phyloP scores from a whole-genome alignment of 1,284 basidiomycete genomes.

The Moesziomyces sp. region DNA sequence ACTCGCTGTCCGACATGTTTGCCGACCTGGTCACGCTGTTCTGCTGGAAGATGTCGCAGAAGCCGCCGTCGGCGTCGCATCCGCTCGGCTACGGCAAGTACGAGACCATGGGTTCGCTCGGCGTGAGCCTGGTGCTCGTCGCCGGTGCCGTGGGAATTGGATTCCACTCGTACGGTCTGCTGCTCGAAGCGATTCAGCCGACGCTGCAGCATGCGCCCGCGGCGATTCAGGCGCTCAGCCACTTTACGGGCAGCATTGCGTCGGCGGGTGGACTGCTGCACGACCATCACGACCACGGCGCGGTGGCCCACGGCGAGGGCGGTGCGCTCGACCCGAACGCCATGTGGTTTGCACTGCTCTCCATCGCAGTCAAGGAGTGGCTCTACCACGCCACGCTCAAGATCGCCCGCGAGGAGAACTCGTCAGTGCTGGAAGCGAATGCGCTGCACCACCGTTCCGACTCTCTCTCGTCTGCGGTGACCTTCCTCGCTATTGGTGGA shows the following conservation, averaged over 20 bases:
- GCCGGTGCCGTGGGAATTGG: conserved; percentile 89
- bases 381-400: conserved; percentile 75
- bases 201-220: conserved; percentile 71
- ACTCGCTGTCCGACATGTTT: conserved; percentile 85
- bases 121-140: conserved; percentile 81
- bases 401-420: conserved; percentile 88
- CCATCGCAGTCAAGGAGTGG: conserved; percentile 89
- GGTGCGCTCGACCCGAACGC: conserved; percentile 87
- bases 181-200: conserved; percentile 75
- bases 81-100: conserved; percentile 90
- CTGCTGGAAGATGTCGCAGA: conserved; percentile 87
- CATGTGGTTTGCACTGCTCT: conserved; percentile 90
- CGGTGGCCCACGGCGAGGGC: conserved; percentile 30
- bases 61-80: conserved; percentile 79
- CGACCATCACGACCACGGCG: conserved; percentile 71
- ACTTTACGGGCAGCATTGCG: conserved; percentile 72
- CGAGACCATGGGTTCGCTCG: conserved; percentile 88
- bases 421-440: conserved; percentile 79
- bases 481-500: conserved; percentile 71
- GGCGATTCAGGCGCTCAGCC: conserved; percentile 73
- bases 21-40: conserved; percentile 93
- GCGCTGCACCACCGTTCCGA: conserved; percentile 86
- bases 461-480: conserved; percentile 68
- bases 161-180: conserved; percentile 86
- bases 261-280: conserved; percentile 71